Base-by-base conservation (phyloP, 495 filamentous ascomycete genomes). In the Neurospora discreta region DNA sequence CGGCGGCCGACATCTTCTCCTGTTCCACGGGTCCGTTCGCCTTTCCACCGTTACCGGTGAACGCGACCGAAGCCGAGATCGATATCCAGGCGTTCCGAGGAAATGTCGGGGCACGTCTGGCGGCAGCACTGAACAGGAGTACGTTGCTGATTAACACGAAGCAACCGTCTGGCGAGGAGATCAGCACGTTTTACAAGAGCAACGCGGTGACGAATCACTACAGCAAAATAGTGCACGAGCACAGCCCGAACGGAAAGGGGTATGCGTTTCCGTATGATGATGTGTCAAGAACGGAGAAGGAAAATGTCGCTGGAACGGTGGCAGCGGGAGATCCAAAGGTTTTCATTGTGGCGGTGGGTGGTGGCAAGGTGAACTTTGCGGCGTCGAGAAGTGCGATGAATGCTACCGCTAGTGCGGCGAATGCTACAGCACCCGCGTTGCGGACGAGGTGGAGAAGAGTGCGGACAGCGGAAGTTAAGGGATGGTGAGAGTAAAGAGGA, bases 221-320 rank as follows among this genome's bases (percentile, higher is more conserved):
- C 75, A 80, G 89, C 20, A 78, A 89, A 16, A 85, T 93, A 71
- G 85, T 90, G 71, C 91, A 94, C 80, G 82, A 77, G 36, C 84
- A 84, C 44, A 89, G 88, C 73, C 73, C 87, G 8, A 90, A 90
- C 79, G 83, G 85, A 3, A 80, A 85, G 16, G 91, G 91, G 3
- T 94, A 93, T 81, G 89, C 90, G 3, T 93, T 93, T 75, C 90
- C 91, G 0, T 94, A 93, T 76, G 91, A 94, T 76, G 91, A 94
- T 79, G 91, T 93, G 5, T 84, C 85, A 26, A 85, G 89, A 1
- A 79, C 80, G 20, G 85, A 84, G 69, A 87, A 83, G 0, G 73
- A 78, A 16, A 77, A 92, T 79, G 88, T 90, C 73, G 87, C 86
- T 39, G 91, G 91, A 3, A 86, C 84, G 68, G 86, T 92, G n/a